Conservation (phyloP, 306 rosid species). For the Oxytropis ochrocephala region DNA sequence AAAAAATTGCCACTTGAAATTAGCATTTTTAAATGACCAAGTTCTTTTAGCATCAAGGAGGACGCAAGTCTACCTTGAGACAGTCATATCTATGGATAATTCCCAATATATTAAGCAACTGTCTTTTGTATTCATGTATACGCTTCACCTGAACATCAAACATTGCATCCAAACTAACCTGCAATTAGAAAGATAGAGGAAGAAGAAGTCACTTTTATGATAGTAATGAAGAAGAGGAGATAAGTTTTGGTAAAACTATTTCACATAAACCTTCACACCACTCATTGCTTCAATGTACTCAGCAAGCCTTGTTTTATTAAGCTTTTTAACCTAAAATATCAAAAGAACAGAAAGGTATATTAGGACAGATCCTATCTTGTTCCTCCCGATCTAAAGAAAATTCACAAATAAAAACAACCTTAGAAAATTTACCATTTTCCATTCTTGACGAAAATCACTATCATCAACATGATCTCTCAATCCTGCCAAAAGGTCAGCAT, state of each 20-base stretch:
- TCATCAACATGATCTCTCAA: constrained; percentile 51
- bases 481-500: constrained; percentile 55
- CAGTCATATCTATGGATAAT: constrained; percentile 70
- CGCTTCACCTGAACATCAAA: constrained; percentile 81
- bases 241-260: constrained; percentile 1
- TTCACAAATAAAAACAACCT: not conserved
- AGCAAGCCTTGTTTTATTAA: constrained; percentile 71
- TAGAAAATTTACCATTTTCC: constrained; percentile 51
- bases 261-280: constrained; percentile 52
- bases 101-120: constrained; percentile 66
- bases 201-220: constrained; percentile 16
- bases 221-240: constrained; percentile 1
- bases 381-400: constrained; percentile 11
- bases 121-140: constrained; percentile 75
- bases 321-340: constrained; percentile 51
- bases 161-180: constrained; percentile 82
- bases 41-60: not conserved
- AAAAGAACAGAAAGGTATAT: constrained; percentile 1
- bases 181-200: constrained; percentile 21
- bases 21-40: constrained; percentile 2
- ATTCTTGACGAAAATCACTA: constrained; percentile 48
- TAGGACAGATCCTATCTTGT: constrained; percentile 11
- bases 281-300: constrained; percentile 69
- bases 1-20: not conserved
- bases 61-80: constrained; percentile 48